Base-by-base conservation (phyloP, 73 alveolate genomes). In the Blepharisma japonicum region DNA sequence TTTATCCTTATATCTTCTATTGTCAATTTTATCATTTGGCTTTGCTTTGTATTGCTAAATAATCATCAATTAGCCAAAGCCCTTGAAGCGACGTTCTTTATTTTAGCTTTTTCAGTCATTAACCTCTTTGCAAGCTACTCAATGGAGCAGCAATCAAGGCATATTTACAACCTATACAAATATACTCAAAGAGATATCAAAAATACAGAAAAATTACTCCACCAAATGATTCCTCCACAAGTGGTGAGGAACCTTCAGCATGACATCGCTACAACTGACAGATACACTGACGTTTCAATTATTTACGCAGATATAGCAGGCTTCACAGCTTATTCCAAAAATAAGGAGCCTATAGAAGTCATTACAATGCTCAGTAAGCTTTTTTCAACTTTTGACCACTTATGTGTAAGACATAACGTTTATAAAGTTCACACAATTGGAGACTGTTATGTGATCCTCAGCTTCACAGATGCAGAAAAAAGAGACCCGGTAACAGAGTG, bases 371-470 rank as follows among this genome's bases (percentile, higher is more conserved):
- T 96, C 20, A 82, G 92, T 79, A 92, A 91, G 71, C 87, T 96
- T 78, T 96, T 96, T 79, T 82, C 94, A 55, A 87, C 91, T 68
- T 94, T 96, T 81, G 99, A 96, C 79, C 87, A 91, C 85, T 93
- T 94, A 49, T 91, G 98, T 68, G 91, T 87, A 27, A 86, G 84
- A 25, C 83, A 95, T 47, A 86, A 94, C 56, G 97, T 96, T 6
- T 96, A 89, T 82, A 96, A 96, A 85, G 96, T 96, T 0, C 97
- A 94, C 76, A 96, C 99, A 6, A 96, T 96, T 7, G 99, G 99
- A 18, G 99, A 96, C 81, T 92, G 98, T 77, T 96, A 96, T 81
- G 99, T 96, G 9, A 95, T 96, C 20, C 68, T 93, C 83, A 98
- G 99, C 51, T 89, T 88, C 55, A 32, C 42, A 56, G 61, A 90